Conservation (phyloP, 129 eudicot genomes). For the Heracleum sosnowskyi region DNA sequence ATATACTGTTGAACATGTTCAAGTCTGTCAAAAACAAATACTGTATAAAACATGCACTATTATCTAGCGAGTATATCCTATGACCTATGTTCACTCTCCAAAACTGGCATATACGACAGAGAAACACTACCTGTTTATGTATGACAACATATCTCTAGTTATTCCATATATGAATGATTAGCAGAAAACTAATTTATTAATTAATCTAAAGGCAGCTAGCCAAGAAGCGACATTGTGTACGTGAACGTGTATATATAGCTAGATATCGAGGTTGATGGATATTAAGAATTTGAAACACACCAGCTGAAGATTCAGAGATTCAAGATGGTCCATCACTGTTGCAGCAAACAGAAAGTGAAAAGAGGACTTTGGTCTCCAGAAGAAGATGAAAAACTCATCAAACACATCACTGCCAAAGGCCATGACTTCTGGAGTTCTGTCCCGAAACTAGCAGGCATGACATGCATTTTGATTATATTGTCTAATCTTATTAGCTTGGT, state of each 20-base stretch:
- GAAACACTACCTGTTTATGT: neutral
- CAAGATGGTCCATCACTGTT: slow-evolving; percentile 28
- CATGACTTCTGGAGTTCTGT: slow-evolving; percentile 63
- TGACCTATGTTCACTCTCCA: no score
- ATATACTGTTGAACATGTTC: no score
- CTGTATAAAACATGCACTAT: neutral
- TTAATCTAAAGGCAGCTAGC: neutral
- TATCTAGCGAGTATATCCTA: no score
- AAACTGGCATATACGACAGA: neutral
- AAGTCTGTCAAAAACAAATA: no score
- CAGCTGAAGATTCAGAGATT: neutral
- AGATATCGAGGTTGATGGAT: neutral
- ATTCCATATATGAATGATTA: neutral
- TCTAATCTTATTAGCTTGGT: neutral
- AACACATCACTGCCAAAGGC: slow-evolving; percentile 65
- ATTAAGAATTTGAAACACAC: neutral
- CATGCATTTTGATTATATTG: neutral
- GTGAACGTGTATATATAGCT: neutral
- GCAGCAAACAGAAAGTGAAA: slow-evolving; percentile 80
- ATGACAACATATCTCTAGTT: neutral
- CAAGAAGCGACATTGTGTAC: neutral
- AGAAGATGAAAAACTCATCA: slow-evolving; percentile 54
- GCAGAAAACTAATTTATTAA: neutral
- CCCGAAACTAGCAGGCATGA: slow-evolving; percentile 6
- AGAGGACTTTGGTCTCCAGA: slow-evolving; percentile 35